Evolutionary conservation across 148 eudicot species (phyloP), one percentile per base, ranked within the genome.

Genomic region (Cornus florida): DNA sequence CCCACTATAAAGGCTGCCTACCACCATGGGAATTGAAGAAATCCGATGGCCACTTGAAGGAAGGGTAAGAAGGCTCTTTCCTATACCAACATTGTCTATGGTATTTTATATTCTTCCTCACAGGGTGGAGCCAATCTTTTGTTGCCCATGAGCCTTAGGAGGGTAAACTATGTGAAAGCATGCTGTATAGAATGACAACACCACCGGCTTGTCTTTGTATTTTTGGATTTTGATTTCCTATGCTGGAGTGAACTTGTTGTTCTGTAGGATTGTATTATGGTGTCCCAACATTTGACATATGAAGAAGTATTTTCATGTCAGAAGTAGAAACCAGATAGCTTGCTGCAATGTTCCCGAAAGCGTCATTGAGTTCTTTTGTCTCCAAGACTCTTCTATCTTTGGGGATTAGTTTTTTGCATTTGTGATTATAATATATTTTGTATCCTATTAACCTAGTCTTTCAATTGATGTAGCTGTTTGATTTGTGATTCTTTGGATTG

Each of bases 1-100:
- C 94, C 73, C 92, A 92, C 80, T 92, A 85, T 41, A 79, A 86
- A 77, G 88, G 89, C 50, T 93, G 92, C 77, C 77, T 91, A 82
- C 89, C 91, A 17, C 89, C 91, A 3, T 86, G 90, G 92, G 89
- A 91, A 79, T 72, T 70, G 31, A 77, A 75, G 53, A 87, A 82
- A 72, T 80, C 90, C 60, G 78, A 70, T n/a, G 73, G 69, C 24
- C 84, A 78, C 28, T 78, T 77, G 81, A 84, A 83, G 80, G 88
- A 85, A 60, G 84, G 84, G 65, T 85, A 39, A 74, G 28, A 72
- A 84, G 78, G 67, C 28, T 24, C 14, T 22, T 14, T 35, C 64
- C 7, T 5, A 57, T 57, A 48, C 53, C 38, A 4, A 35, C 38
- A 35, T 35, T 35, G 38, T 35, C 38, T 35, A 4, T 35, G 38